Base-by-base conservation (phyloP, 139 green algal genomes). In the Chlamydomonas incerta region DNA sequence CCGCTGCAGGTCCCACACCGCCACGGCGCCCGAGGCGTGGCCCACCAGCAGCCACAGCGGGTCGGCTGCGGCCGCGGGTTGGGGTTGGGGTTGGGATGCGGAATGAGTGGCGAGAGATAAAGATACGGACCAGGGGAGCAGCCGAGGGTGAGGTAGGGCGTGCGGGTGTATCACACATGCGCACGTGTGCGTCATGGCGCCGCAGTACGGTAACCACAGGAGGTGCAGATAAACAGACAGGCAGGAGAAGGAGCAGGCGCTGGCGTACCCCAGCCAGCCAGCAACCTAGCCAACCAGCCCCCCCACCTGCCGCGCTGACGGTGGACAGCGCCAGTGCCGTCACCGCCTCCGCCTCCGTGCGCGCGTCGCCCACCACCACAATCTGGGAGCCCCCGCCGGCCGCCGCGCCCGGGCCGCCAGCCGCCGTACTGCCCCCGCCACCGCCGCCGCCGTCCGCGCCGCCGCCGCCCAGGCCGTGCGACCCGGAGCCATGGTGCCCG, bases 1-100 rank as follows among this genome's bases (percentile, higher is more conserved):
- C 33, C 80, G 72, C 86, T 92, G 89, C 86, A 93, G 47, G 73
- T 94, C 91, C 91, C 91, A 94, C 29, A 90, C 88, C 11, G 46
- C 74, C 24, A 92, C 55, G 17, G 33, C 37, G 26, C 91, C 91
- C 23, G 76, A 88, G 26, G 81, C 88, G 81, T 93, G 91, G 4
- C 91, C 91, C 69, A 92, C 91, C 71, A 88, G 60, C 65, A 94
- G 86, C 88, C 86, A 91, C 86, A 94, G 62, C 2, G 81, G 55
- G 76, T 94, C 91, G 26, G 34, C 67, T n/a, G 87, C 23, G 23
- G 34, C 47, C 23, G 57, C 71, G 33, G 87, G 69, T 14, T 33
- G 13, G 68, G 68, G 68, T 31, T 34, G 34, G 68, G 35, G 28
- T 41, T 41, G 41, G 41, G 70, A 8, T 50, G 41, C n/a, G n/a